Conservation (phyloP, 768 basidiomycete genomes). For the Pholiota conissans region DNA sequence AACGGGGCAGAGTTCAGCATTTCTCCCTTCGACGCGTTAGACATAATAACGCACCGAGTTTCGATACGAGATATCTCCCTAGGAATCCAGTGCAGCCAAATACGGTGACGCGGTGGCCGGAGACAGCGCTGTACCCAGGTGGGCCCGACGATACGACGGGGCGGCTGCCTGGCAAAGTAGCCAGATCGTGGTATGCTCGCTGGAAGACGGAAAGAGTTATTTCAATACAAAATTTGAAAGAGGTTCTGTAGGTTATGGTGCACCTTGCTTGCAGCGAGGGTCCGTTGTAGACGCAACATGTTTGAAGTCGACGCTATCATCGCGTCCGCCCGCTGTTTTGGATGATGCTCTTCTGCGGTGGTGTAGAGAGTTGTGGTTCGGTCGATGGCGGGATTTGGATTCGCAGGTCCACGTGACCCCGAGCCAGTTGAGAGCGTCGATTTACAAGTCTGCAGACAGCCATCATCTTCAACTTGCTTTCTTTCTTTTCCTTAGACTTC, state of each 20-base stretch:
- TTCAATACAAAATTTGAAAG: neutral
- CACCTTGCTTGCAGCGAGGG: conserved; percentile 50
- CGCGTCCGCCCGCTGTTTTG: conserved; percentile 22
- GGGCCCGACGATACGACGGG: conserved; percentile 77
- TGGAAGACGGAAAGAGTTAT: conserved; percentile 26
- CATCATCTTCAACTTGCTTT: neutral
- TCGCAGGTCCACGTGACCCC: conserved; percentile 33
- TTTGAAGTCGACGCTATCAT: conserved; percentile 49
- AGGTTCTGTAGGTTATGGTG: neutral
- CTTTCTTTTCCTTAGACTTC: neutral
- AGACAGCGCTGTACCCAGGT: conserved; percentile 83
- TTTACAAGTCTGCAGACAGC: neutral
- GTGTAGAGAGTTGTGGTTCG: conserved; percentile 30
- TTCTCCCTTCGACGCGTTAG: neutral
- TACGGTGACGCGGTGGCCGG: conserved; percentile 92
- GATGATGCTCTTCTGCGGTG: conserved; percentile 17
- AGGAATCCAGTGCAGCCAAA: conserved; percentile 97
- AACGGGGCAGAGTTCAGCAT: conserved; percentile 1
- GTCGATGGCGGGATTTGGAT: conserved; percentile 39
- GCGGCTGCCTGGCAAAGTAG: conserved; percentile 56
- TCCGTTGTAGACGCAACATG: conserved; percentile 54
- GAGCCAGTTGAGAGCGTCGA: neutral
- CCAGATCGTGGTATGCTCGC: conserved; percentile 77
- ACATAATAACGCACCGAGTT: conserved; percentile 64
- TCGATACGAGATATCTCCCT: conserved; percentile 90